Evolutionary conservation across 2,329 filamentous ascomycete genomes (phyloP), one percentile per base, ranked within the genome.

Genomic region (Leptographium wingfieldii): DNA sequence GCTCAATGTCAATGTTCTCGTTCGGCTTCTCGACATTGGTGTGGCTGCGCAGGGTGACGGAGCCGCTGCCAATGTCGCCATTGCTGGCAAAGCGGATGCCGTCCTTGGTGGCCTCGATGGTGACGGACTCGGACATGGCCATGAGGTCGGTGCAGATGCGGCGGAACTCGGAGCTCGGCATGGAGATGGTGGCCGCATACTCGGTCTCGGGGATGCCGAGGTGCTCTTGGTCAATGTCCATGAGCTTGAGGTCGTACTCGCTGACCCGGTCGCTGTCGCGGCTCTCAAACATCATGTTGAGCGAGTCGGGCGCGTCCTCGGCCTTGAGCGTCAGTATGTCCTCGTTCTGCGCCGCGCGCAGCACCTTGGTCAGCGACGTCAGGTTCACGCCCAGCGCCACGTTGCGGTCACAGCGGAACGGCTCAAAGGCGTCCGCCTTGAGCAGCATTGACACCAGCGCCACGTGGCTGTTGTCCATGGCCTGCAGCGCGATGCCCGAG

Each of bases 191-290:
- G 55, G 94, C 88, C 48, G 91, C 88, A 71, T 99, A 99, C 70
- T 99, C 94, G n/a, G 95, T 99, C 69, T 99, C 92, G 19, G 94
- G 94, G 68, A 99, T 99, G 64, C 94, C 94, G 75, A 99, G 79
- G 74, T 99, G 94, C 81, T 99, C 94, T 79, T 99, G 95, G 76
- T 99, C 94, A 74, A 99, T 99, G 73, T 99, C 94, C 94, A 99
- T 99, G 73, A 99, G 85, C 82, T 99, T 99, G 76, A 99, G 88
- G 75, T 99, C 94, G 74, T 99, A 99, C 80, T 99, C 95, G 82
- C 90, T 95, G 71, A 99, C 83, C 66, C 94, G 83, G 75, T 99
- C 94, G 69, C 84, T 88, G 70, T 87, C 85, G 66, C 82, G 79
- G 79, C 85, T 95, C 84, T 99, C 95, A 72, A 99, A 99, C 68